Percentiles rank a stretch among this genome's conserved stretches.
Evolutionary conservation across 805 yeast genomes (phyloP).

Genomic region (Candida quercuum): DNA sequence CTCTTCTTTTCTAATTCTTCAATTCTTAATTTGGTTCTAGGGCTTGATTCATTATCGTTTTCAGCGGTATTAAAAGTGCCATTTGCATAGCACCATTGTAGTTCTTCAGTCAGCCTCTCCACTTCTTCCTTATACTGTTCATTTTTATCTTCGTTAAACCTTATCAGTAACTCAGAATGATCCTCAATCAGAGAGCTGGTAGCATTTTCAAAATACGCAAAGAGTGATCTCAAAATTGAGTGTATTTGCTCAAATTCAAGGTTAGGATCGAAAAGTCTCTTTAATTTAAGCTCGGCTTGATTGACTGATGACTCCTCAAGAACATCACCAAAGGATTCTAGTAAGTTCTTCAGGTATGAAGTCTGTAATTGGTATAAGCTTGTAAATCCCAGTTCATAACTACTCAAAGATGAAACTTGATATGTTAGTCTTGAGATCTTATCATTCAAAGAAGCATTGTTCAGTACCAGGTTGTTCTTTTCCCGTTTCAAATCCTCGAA

Average conservation of each 20-base stretch:
- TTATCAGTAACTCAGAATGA: slow-evolving; percentile 33
- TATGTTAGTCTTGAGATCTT: slow-evolving; percentile 27
- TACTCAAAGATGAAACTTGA: slow-evolving; percentile 20
- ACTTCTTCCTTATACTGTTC: slow-evolving; percentile 2
- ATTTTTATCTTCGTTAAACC: slow-evolving; percentile 4
- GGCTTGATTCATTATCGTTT: slow-evolving; percentile 16
- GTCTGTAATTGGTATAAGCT: slow-evolving; percentile 37
- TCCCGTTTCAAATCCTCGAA: slow-evolving; percentile 35
- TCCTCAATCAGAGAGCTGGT: slow-evolving; percentile 53
- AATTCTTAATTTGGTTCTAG: slow-evolving; percentile 43
- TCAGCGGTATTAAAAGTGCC: slow-evolving; percentile 5
- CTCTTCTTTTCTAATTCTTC: slow-evolving; percentile 60
- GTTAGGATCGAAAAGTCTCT: slow-evolving; percentile 30
- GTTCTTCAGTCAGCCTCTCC: slow-evolving; percentile 11
- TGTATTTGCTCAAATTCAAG: slow-evolving; percentile 24
- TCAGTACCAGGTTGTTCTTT: slow-evolving; percentile 29
- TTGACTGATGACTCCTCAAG: slow-evolving; percentile 53
- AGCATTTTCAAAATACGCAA: slow-evolving; percentile 55
- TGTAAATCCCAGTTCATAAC: slow-evolving; percentile 37
- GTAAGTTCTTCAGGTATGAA: slow-evolving; percentile 42
- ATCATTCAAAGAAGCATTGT: slow-evolving; percentile 34
- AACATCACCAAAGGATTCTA: slow-evolving; percentile 45
- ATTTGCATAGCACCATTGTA: slow-evolving; percentile 15
- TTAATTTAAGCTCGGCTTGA: slow-evolving; percentile 52
- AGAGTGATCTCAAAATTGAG: slow-evolving; percentile 36